Conservation (phyloP, 805 yeast genomes). For the Candida schatavii region DNA sequence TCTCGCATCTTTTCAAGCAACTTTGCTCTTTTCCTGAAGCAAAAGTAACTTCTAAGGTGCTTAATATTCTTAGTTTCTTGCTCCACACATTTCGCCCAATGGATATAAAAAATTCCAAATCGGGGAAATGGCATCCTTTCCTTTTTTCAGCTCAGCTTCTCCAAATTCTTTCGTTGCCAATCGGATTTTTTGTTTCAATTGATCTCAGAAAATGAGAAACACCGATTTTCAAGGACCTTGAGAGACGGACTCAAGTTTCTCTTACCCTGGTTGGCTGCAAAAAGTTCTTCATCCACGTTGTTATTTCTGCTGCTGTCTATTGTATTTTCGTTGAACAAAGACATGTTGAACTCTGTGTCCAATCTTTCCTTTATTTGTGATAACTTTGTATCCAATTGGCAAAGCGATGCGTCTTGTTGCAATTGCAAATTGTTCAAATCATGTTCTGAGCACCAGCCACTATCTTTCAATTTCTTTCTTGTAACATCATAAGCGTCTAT, state of each 20-base stretch:
- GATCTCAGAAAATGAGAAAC: slow-evolving; percentile 22
- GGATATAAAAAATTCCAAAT: background rate
- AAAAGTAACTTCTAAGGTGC: too few species aligned
- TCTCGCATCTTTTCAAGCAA: too few species aligned
- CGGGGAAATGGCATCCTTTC: background rate
- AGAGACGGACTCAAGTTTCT: slow-evolving; percentile 9
- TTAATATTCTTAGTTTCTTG: too few species aligned
- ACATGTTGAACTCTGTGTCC: slow-evolving; percentile 25
- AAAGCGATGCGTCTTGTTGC: slow-evolving; percentile 35
- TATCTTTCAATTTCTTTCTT: slow-evolving; percentile 25
- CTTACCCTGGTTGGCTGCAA: background rate
- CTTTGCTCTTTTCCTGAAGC: too few species aligned
- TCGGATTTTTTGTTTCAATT: background rate
- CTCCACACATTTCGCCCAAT: too few species aligned
- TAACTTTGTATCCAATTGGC: slow-evolving; percentile 38
- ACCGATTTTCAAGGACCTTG: slow-evolving; percentile 31
- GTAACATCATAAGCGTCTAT: slow-evolving; percentile 34
- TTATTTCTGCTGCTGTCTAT: background rate
- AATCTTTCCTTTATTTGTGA: slow-evolving; percentile 36
- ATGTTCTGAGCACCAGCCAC: slow-evolving; percentile 43
- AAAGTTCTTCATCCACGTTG: background rate
- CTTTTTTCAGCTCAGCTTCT: too few species aligned
- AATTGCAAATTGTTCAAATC: slow-evolving; percentile 39
- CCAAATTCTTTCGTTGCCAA: background rate
- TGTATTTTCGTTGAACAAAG: slow-evolving; percentile 15